Percentiles rank a stretch among this genome's conserved stretches.
These are phyloP conservation scores for Acanthamoeba castellanii DNA, from an alignment of 208 protist species.

Conservation along the genomic window DNA sequence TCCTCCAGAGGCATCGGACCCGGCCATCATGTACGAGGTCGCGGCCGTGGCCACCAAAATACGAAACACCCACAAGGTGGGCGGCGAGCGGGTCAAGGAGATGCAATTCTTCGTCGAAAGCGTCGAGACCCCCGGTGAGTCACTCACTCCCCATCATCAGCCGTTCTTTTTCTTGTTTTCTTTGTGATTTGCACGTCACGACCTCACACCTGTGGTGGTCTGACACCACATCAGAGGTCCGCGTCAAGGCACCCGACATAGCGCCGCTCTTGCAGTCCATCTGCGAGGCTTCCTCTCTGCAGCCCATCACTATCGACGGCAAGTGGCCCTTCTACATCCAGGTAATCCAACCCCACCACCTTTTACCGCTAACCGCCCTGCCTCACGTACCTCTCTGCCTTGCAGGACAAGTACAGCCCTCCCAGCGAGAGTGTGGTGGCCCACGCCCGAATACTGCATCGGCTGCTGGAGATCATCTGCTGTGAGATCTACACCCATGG, in stretches of 20 bases:
- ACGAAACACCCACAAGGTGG: conserved; percentile 21
- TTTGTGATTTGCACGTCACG: too few relatives aligned
- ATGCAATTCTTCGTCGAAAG: conserved; percentile 60
- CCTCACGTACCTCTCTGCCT: background rate
- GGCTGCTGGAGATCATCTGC: conserved; percentile 42
- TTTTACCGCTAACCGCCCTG: background rate
- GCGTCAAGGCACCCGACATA: conserved; percentile 16
- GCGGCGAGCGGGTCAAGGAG: conserved; percentile 40
- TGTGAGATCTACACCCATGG: conserved; percentile 49
- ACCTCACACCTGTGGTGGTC: too few relatives aligned
- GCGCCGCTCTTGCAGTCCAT: conserved; percentile 10
- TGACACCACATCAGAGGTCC: background rate
- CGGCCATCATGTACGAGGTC: conserved; percentile 38
- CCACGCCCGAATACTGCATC: background rate
- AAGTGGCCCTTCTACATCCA: conserved; percentile 52
- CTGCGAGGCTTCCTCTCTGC: background rate
- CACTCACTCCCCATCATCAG: too few relatives aligned
- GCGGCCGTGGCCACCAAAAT: conserved; percentile 9
- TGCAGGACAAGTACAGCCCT: conserved; percentile 9
- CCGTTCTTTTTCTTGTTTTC: too few relatives aligned
- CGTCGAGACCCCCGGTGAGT: background rate
- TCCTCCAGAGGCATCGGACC: background rate
- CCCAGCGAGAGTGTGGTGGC: background rate
- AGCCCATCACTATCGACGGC: background rate
- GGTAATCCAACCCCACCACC: background rate